Percentiles rank a stretch among this genome's conserved stretches.
Conservation (phyloP, 768 basidiomycete genomes). For the Filobasidium wieringae region DNA sequence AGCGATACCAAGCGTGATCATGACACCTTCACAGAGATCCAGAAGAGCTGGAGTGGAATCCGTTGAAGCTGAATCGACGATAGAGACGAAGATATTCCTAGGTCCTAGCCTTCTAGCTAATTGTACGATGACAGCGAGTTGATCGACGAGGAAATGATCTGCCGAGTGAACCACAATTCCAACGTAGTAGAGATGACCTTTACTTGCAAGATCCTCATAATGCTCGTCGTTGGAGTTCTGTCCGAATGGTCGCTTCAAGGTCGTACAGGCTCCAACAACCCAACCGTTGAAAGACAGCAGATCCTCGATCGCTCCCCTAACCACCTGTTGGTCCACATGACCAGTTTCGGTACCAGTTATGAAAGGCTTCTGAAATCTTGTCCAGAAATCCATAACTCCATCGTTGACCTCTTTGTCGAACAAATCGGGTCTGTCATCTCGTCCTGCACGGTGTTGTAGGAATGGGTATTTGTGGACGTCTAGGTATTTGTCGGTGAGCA, state of each 20-base stretch:
- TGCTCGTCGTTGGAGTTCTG: slow-evolving; percentile 73
- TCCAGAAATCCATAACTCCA: slow-evolving; percentile 82
- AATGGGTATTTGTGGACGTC: slow-evolving; percentile 83
- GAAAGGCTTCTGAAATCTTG: slow-evolving; percentile 79
- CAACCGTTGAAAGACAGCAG: slow-evolving; percentile 92
- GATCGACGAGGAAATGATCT: slow-evolving; percentile 97
- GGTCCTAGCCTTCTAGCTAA: slow-evolving; percentile 82
- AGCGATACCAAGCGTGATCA: slow-evolving; percentile 82
- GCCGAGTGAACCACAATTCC: slow-evolving; percentile 94
- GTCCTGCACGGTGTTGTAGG: slow-evolving; percentile 72
- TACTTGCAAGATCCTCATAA: slow-evolving; percentile 75
- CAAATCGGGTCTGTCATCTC: slow-evolving; percentile 69
- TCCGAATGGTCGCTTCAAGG: slow-evolving; percentile 84
- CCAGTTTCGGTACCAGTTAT: slow-evolving; percentile 72
- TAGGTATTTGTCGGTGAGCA: slow-evolving; percentile 57
- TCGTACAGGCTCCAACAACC: slow-evolving; percentile 92
- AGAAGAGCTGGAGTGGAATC: slow-evolving; percentile 90
- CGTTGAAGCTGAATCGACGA: slow-evolving; percentile 91
- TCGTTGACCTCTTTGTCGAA: slow-evolving; percentile 61
- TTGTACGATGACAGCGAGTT: slow-evolving; percentile 94
- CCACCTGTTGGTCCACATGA: slow-evolving; percentile 79
- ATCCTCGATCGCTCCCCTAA: slow-evolving; percentile 79
- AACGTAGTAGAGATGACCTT: slow-evolving; percentile 81
- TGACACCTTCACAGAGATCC: slow-evolving; percentile 87
- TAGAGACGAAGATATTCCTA: slow-evolving; percentile 84